Evolutionary conservation across 768 basidiomycete genomes (phyloP), one percentile per base, ranked within the genome.

Genomic region (Pleurotus platypus): DNA sequence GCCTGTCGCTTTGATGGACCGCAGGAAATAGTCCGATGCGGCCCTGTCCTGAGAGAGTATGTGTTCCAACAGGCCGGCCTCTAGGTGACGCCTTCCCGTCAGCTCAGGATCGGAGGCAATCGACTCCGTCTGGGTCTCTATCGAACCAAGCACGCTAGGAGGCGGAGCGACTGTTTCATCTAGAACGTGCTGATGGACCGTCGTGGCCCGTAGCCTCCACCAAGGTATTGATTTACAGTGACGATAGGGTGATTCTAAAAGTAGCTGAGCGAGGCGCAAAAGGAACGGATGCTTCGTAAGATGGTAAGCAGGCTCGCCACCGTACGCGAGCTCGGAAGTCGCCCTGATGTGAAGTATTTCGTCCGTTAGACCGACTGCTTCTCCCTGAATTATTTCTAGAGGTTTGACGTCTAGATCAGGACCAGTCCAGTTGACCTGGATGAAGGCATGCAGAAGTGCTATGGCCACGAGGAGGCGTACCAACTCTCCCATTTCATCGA

Each of bases 351-450:
- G 81, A 40, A 98, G 71, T 2, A 69, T 56, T 18, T 84, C 78
- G 38, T 84, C 78, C 38, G 75, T 73, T 53, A 69, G 55, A 24
- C 69, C 55, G 26, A 27, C 45, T n/a, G 63, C 46, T 30, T 67
- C 60, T 26, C 63, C 62, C 40, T 74, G 64, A 15, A 70, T 49
- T 39, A 79, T 61, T 55, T 81, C 76, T 48, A 77, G 62, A 22
- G 81, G 74, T 60, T 71, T 69, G 60, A 94, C 69, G 58, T 84
- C 74, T 43, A 97, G 79, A 64, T 90, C 81, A 2, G 97, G 97
- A 4, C 97, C 97, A 0, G 95, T 98, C 94, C 94, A 99, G 71
- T 99, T 99, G 26, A 77, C 79, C 69, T 99, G 97, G 4, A 94
- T 77, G 73, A 95, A 99, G 0, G 91, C 84, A 61, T 97, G 93